Evolutionary conservation across 2,329 filamentous ascomycete genomes (phyloP).

Genomic region (Fusarium stilboides): DNA sequence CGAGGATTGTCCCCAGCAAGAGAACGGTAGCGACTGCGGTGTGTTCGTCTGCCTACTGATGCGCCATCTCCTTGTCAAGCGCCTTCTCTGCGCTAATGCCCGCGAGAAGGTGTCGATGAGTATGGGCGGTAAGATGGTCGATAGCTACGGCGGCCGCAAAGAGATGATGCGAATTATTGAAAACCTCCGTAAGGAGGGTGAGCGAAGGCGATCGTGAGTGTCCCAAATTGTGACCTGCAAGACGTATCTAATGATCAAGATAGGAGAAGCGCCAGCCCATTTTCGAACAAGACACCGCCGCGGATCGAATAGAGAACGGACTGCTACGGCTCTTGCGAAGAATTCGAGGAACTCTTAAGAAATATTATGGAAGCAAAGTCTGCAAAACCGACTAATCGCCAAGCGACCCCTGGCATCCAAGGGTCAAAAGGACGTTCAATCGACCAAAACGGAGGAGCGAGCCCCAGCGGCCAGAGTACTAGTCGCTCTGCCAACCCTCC

Average conservation of each 20-base stretch:
- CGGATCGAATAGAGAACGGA: slow-evolving; percentile 60
- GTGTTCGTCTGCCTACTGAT: slow-evolving; percentile 97
- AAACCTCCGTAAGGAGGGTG: slow-evolving; percentile 86
- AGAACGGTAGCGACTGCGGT: slow-evolving; percentile 93
- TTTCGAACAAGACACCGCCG: slow-evolving; percentile 58
- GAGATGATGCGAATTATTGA: slow-evolving; percentile 95
- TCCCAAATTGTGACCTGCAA: not conserved
- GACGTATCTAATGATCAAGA: slow-evolving; percentile 40
- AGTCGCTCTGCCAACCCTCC: slow-evolving; percentile 11
- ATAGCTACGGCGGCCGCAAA: slow-evolving; percentile 84
- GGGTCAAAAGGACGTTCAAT: not conserved
- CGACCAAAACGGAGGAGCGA: not conserved
- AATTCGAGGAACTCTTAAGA: slow-evolving; percentile 49
- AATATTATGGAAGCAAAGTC: slow-evolving; percentile 17
- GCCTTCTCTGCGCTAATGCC: slow-evolving; percentile 83
- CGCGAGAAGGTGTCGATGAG: slow-evolving; percentile 95
- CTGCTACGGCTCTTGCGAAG: slow-evolving; percentile 52
- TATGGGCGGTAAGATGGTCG: slow-evolving; percentile 86
- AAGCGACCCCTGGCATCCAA: not conserved
- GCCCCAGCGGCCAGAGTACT: not conserved
- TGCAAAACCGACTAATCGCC: not conserved
- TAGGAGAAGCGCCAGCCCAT: slow-evolving; percentile 59
- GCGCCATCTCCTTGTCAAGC: slow-evolving; percentile 90
- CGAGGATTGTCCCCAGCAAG: slow-evolving; percentile 88
- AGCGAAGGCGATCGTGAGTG: slow-evolving; percentile 84